Conservation (phyloP, 768 basidiomycete species). For the Infundibulicybe gibba region DNA sequence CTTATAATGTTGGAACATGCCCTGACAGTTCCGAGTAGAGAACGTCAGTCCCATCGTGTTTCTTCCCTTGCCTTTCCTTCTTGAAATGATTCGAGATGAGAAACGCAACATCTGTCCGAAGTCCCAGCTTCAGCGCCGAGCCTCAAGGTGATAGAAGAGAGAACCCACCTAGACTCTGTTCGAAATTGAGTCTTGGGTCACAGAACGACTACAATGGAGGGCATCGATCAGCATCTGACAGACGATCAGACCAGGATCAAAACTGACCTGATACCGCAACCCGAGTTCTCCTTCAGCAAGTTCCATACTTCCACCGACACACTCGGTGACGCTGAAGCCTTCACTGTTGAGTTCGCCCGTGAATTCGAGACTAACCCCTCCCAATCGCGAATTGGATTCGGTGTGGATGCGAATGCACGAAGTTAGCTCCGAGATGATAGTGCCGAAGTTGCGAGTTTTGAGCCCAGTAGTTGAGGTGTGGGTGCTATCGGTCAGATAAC, state of each 20-base stretch:
- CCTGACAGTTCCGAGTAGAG: constrained; percentile 33
- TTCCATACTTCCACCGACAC: constrained; percentile 95
- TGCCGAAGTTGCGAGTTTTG: constrained; percentile 88
- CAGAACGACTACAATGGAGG: constrained; percentile 69
- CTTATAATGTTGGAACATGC: not conserved
- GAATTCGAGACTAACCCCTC: constrained; percentile 86
- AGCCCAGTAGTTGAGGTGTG: constrained; percentile 74
- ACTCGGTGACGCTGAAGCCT: constrained; percentile 95
- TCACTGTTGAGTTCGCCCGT: constrained; percentile 90
- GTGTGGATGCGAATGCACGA: constrained; percentile 80
- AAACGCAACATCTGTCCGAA: constrained; percentile 71
- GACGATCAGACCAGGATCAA: not conserved
- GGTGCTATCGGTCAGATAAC: constrained; percentile 48
- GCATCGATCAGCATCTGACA: not conserved
- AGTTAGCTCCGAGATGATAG: constrained; percentile 85
- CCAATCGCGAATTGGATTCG: constrained; percentile 67
- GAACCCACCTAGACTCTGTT: constrained; percentile 83
- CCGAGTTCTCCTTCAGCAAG: constrained; percentile 84
- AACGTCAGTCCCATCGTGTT: constrained; percentile 22
- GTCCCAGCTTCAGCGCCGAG: constrained; percentile 4
- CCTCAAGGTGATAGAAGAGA: not conserved
- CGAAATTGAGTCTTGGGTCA: constrained; percentile 91
- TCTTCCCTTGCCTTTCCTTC: constrained; percentile 47
- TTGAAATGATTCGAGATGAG: constrained; percentile 80
- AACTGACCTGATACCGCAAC: constrained; percentile 79